phyloP scores from a whole-genome alignment of 495 filamentous ascomycete species.

The Penicillium samsonianum region DNA sequence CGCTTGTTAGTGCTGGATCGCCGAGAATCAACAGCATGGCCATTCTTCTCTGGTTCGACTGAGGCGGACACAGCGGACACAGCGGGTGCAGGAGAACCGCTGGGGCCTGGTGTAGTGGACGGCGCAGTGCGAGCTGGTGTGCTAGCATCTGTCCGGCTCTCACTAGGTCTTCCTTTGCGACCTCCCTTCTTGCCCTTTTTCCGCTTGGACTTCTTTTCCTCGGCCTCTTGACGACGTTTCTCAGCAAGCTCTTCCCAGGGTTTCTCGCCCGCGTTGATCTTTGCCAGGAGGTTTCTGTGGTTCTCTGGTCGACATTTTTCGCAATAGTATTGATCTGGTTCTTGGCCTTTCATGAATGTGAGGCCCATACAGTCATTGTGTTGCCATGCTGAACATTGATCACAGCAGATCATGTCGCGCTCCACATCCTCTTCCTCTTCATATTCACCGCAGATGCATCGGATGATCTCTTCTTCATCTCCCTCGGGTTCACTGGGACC shows the following conservation, averaged over 20 bases:
- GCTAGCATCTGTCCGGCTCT: constrained; percentile 40
- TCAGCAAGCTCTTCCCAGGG: constrained; percentile 75
- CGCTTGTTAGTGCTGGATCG: constrained; percentile 44
- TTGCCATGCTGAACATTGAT: constrained; percentile 89
- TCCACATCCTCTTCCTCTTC: constrained; percentile 81
- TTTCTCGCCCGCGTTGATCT: constrained; percentile 74
- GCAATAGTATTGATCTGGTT: constrained; percentile 83
- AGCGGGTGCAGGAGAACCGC: constrained; percentile 23
- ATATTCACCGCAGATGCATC: constrained; percentile 88
- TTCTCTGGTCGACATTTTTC: constrained; percentile 84
- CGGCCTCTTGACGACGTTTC: constrained; percentile 51
- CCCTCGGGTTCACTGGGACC: constrained; percentile 64
- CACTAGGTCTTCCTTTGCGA: constrained; percentile 42
- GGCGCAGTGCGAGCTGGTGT: constrained; percentile 37
- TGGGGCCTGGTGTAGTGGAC: constrained; percentile 33
- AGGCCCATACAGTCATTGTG: constrained; percentile 95
- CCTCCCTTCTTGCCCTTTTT: constrained; percentile 52
- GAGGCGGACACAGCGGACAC: constrained; percentile 26
- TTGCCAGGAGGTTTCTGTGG: constrained; percentile 72
- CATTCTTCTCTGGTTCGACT: constrained; percentile 38
- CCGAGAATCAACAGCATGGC: constrained; percentile 28
- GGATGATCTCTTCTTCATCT: constrained; percentile 65
- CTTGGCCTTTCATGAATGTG: constrained; percentile 69
- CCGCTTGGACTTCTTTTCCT: constrained; percentile 50
- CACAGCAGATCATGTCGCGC: constrained; percentile 86